These are phyloP conservation scores for Mayamaea pseudoterrestris DNA, from an alignment of 108 stramenopile genomes.

Conservation along the genomic window DNA sequence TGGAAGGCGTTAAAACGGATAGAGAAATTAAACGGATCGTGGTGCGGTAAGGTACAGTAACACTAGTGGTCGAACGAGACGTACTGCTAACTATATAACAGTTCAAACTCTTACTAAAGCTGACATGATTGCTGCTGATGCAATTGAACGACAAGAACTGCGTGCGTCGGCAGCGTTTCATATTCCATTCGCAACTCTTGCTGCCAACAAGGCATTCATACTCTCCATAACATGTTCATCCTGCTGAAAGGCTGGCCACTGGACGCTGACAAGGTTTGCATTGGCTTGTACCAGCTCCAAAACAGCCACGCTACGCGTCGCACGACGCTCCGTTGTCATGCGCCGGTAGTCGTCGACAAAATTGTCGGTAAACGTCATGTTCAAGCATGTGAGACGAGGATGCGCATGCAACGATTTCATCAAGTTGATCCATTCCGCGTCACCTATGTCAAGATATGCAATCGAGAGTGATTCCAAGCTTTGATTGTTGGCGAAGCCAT, in stretches of 20 bases:
- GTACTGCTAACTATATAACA: too few relatives aligned
- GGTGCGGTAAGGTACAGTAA: too few relatives aligned
- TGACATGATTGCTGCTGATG: too few relatives aligned
- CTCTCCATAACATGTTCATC: conserved; percentile 6
- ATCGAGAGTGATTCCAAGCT: conserved; percentile 2
- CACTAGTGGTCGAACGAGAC: too few relatives aligned
- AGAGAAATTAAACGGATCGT: too few relatives aligned
- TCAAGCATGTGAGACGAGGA: not conserved
- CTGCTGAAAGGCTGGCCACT: conserved; percentile 16
- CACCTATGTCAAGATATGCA: conserved; percentile 11
- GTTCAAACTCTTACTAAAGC: too few relatives aligned
- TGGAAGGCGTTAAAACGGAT: too few relatives aligned
- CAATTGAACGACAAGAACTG: too few relatives aligned
- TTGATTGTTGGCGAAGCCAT: not conserved
- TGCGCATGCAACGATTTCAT: conserved; percentile 4
- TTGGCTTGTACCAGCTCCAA: conserved; percentile 5
- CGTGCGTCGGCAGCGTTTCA: too few relatives aligned
- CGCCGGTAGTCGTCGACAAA: conserved; percentile 11
- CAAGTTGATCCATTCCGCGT: conserved; percentile 1
- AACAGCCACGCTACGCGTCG: conserved; percentile 1
- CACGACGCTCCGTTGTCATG: conserved; percentile 9
- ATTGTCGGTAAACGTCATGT: conserved; percentile 10
- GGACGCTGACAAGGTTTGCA: not conserved
- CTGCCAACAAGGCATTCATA: too few relatives aligned
- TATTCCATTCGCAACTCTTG: too few relatives aligned